phyloP scores from a whole-genome alignment of 225 moss, liverwort and hornwort genomes.

The Marchantia polymorpha region DNA sequence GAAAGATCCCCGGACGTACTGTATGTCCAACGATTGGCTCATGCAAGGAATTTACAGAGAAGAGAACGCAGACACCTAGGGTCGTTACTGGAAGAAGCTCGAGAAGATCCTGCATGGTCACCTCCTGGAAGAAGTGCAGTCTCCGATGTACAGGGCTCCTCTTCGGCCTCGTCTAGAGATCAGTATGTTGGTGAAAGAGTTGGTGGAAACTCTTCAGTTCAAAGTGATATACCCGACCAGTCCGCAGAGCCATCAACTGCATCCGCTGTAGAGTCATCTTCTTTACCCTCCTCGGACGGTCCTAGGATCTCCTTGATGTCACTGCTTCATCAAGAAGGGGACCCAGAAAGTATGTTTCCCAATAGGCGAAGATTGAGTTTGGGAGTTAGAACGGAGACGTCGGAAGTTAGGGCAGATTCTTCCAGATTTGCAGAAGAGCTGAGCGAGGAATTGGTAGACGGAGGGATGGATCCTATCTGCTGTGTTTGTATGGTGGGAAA shows the following conservation, averaged over 20 bases:
- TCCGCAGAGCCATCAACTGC: neutral
- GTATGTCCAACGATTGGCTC: conserved; percentile 2
- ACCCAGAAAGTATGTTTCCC: conserved; percentile 32
- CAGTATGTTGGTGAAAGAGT: conserved; percentile 25
- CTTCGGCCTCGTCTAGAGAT: conserved; percentile 32
- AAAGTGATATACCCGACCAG: neutral
- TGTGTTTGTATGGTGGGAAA: conserved; percentile 66
- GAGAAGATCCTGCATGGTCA: conserved; percentile 48
- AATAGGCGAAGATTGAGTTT: conserved; percentile 25
- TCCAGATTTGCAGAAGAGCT: conserved; percentile 44
- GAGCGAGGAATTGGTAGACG: conserved; percentile 26
- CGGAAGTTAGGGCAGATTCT: conserved; percentile 27
- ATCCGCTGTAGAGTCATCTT: conserved; percentile 10
- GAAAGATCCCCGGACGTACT: conserved; percentile 16
- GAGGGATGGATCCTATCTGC: conserved; percentile 57
- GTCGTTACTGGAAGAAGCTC: conserved; percentile 41
- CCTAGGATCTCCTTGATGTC: conserved; percentile 56
- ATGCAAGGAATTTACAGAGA: conserved; percentile 15
- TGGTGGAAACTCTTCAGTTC: conserved; percentile 6
- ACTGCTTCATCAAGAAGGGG: conserved; percentile 56
- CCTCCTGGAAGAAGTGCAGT: conserved; percentile 31
- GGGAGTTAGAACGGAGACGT: conserved; percentile 28
- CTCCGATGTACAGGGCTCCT: conserved; percentile 19
- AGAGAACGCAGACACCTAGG: conserved; percentile 43
- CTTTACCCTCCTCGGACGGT: conserved; percentile 11